phyloP scores from a whole-genome alignment of 177 flowering plant species.

The Vitis hybrid region DNA sequence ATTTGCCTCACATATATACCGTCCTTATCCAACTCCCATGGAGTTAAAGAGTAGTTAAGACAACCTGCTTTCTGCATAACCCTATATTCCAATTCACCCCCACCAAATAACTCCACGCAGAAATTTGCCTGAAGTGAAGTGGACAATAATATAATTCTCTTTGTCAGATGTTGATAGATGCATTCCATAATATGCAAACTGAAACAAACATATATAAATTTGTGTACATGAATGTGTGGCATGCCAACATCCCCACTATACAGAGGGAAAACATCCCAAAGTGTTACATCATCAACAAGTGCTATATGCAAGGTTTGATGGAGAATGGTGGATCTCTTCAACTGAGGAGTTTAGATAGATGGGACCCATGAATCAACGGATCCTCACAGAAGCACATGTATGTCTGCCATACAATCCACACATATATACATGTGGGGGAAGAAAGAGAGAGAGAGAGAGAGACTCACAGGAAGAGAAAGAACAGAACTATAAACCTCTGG shows the following conservation, averaged over 20 bases:
- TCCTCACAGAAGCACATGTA: too few relatives aligned
- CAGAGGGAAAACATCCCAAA: neutral
- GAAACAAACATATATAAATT: neutral
- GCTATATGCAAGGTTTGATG: too few relatives aligned
- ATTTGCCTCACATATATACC: conserved; percentile 77
- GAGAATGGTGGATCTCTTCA: too few relatives aligned
- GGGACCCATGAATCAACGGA: too few relatives aligned
- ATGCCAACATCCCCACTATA: neutral
- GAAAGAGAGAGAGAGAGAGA: conserved; percentile 24
- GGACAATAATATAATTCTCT: neutral
- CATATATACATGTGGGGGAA: neutral
- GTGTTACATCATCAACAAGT: too few relatives aligned
- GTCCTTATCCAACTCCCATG: conserved; percentile 79
- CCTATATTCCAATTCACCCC: conserved; percentile 68
- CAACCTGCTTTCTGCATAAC: conserved; percentile 85
- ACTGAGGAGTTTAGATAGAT: too few relatives aligned
- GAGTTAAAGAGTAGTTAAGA: conserved; percentile 65
- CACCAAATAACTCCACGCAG: conserved; percentile 70
- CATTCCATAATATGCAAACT: neutral
- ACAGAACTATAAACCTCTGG: conserved; percentile 65
- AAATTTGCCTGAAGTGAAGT: conserved; percentile 44
- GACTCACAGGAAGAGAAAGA: conserved; percentile 69
- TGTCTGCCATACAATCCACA: neutral
- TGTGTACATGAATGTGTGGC: neutral
- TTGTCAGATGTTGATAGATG: neutral